Evolutionary conservation across 768 basidiomycete species (phyloP).

Genomic region (Psilocybe sp.): DNA sequence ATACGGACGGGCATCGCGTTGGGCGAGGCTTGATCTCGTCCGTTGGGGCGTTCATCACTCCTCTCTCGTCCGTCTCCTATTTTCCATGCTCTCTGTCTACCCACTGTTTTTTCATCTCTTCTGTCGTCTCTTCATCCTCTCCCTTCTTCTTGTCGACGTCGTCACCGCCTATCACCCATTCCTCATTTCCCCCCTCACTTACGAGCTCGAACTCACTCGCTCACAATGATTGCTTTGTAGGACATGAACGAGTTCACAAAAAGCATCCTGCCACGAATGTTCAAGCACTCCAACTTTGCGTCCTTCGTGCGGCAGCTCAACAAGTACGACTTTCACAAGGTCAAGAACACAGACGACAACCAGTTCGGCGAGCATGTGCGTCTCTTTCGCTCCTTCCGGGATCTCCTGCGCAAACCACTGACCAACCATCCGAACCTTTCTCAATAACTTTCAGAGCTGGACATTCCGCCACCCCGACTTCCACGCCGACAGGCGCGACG

Average conservation of each 20-base stretch:
- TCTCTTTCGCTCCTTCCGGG: slow-evolving; percentile 6
- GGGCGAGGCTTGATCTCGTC: too few relatives aligned
- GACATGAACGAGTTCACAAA: slow-evolving; percentile 98
- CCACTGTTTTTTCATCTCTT: too few relatives aligned
- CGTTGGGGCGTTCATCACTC: too few relatives aligned
- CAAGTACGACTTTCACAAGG: slow-evolving; percentile 97
- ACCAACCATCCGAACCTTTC: not conserved
- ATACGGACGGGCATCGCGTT: too few relatives aligned
- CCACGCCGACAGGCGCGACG: slow-evolving; percentile 50
- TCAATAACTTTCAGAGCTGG: slow-evolving; percentile 38
- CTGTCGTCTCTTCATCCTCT: not conserved
- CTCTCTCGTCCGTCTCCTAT: too few relatives aligned
- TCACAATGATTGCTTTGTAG: slow-evolving; percentile 11
- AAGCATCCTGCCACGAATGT: slow-evolving; percentile 83
- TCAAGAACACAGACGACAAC: slow-evolving; percentile 84
- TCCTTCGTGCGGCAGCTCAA: slow-evolving; percentile 90
- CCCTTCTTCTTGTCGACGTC: not conserved
- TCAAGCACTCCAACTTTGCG: slow-evolving; percentile 95
- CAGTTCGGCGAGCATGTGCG: slow-evolving; percentile 63
- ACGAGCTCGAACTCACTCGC: too few relatives aligned
- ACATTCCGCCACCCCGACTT: slow-evolving; percentile 61
- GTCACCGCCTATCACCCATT: not conserved
- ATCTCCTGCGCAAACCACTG: not conserved
- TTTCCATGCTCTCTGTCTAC: too few relatives aligned
- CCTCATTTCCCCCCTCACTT: too few relatives aligned